These are phyloP conservation scores for Trametes cingulata DNA, from an alignment of 768 basidiomycete genomes.

Conservation along the genomic window DNA sequence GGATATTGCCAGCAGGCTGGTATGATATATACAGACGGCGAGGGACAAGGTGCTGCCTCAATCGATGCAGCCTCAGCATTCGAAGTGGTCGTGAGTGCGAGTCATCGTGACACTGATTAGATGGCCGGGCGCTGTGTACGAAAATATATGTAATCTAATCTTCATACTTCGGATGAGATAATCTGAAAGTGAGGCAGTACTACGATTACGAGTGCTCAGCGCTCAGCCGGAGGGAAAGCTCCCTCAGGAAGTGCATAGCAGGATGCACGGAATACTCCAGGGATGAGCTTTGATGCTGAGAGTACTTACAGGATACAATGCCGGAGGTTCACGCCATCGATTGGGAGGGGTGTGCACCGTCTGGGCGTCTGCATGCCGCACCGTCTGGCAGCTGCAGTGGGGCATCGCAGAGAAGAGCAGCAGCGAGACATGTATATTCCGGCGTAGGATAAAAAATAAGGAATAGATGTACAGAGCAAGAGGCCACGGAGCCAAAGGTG, in stretches of 20 bases:
- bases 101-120: slow-evolving; percentile 14
- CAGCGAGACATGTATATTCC: background rate
- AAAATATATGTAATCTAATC: slow-evolving; percentile 4
- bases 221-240: too few relatives aligned
- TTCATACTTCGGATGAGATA: background rate
- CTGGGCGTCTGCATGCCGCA: too few relatives aligned
- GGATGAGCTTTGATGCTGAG: too few relatives aligned
- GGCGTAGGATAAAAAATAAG: background rate
- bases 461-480: background rate
- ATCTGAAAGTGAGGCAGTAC: background rate
- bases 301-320: too few relatives aligned
- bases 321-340: too few relatives aligned
- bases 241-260: too few relatives aligned
- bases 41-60: slow-evolving; percentile 23
- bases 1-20: slow-evolving; percentile 9
- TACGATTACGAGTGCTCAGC: too few relatives aligned
- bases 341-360: too few relatives aligned
- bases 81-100: slow-evolving; percentile 25
- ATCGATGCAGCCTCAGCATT: slow-evolving; percentile 40
- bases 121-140: background rate
- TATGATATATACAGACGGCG: slow-evolving; percentile 25
- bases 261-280: too few relatives aligned
- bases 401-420: background rate
- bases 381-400: too few relatives aligned
- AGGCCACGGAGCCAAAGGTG: background rate